phyloP scores from a whole-genome alignment of 495 filamentous ascomycete species.

The Tuber brumale region DNA sequence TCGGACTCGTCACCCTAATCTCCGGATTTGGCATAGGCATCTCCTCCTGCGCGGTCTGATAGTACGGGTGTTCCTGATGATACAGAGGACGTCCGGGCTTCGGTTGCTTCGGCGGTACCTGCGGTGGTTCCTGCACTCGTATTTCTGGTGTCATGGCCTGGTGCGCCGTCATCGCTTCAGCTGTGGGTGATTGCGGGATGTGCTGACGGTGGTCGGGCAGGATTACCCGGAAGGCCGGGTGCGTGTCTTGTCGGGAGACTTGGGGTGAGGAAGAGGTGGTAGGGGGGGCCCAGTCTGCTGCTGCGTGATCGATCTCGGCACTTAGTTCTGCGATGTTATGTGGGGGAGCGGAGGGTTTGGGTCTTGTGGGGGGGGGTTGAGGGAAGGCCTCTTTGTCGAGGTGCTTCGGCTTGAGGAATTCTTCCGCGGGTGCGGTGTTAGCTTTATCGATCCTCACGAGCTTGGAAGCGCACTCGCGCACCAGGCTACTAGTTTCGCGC shows the following conservation, averaged over 20 bases:
- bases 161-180: neutral
- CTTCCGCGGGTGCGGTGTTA: neutral
- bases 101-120: constrained; percentile 6
- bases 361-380: neutral
- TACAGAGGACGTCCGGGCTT: constrained; percentile 22
- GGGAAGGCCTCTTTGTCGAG: neutral
- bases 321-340: constrained; percentile 2
- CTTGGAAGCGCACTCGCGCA: constrained; percentile 35
- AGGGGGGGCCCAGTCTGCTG: neutral
- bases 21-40: constrained; percentile 30
- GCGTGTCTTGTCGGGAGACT: neutral
- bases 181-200: neutral
- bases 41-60: neutral
- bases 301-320: neutral
- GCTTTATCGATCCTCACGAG: constrained; percentile 25
- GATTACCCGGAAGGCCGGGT: neutral
- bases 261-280: neutral
- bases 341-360: neutral
- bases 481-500: constrained; percentile 47
- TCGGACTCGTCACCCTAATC: constrained; percentile 40
- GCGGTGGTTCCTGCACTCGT: constrained; percentile 6
- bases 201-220: constrained; percentile 24
- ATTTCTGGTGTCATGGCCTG: neutral
- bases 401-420: neutral
- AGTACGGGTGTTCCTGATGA: constrained; percentile 10